Conservation (phyloP, 129 eudicot species). For the Flaveria brownii region DNA sequence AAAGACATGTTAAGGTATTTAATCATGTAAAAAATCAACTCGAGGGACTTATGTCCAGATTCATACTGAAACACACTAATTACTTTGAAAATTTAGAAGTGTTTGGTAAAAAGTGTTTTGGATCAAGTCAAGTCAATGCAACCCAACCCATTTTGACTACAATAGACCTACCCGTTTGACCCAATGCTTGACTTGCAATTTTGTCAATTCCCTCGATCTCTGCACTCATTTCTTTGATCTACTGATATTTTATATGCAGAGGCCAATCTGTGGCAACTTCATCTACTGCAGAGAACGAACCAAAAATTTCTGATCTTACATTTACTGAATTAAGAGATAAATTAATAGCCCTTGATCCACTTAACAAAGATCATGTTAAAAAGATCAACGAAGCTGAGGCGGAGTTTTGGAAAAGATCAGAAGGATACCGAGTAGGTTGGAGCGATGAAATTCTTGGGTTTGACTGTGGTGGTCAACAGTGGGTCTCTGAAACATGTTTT, state of each 20-base stretch:
- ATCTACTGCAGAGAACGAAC: conserved; percentile 50
- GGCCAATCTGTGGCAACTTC: conserved; percentile 36
- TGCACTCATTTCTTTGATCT: background rate
- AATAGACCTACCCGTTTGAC: background rate
- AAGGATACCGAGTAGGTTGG: conserved; percentile 95
- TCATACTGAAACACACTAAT: background rate
- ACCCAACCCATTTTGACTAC: background rate
- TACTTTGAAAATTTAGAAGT: background rate
- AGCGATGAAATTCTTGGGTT: conserved; percentile 96
- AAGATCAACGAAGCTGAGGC: conserved; percentile 95
- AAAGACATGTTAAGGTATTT: background rate
- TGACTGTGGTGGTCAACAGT: conserved; percentile 99
- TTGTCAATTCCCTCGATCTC: background rate
- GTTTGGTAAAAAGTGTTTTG: background rate
- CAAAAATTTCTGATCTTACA: conserved; percentile 60
- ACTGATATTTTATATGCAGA: conserved; percentile 42
- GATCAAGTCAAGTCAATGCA: background rate
- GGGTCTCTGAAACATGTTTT: conserved; percentile 97
- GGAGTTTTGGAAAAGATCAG: conserved; percentile 86
- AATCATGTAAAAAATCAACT: background rate
- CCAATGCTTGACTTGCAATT: background rate
- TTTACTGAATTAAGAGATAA: conserved; percentile 92
- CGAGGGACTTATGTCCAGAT: background rate
- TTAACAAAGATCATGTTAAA: conserved; percentile 67
- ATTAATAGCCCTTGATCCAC: conserved; percentile 79